These are phyloP conservation scores for Globisporangium emineosum DNA, from an alignment of 352 stramenopile genomes.

Conservation along the genomic window DNA sequence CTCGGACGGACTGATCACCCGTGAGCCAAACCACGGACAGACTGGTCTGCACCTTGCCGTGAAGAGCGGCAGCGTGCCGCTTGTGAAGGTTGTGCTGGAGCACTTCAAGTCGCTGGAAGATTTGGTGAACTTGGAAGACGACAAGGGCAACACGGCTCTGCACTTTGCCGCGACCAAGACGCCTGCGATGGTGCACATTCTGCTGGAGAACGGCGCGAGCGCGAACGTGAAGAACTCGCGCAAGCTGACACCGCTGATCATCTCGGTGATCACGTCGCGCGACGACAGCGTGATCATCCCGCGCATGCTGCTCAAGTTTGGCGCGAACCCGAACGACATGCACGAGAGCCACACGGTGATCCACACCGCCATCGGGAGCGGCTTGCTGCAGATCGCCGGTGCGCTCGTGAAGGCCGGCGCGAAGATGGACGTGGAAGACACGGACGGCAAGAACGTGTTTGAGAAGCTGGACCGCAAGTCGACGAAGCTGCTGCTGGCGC, in stretches of 20 bases:
- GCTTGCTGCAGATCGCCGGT: conserved; percentile 69
- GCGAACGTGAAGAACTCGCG: conserved; percentile 87
- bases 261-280: conserved; percentile 84
- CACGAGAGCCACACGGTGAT: conserved; percentile 86
- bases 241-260: conserved; percentile 84
- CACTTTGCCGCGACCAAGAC: conserved; percentile 88
- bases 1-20: conserved; percentile 55
- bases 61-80: conserved; percentile 78
- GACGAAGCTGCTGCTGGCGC: conserved; percentile 64
- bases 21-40: conserved; percentile 83
- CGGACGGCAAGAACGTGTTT: conserved; percentile 81
- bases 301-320: conserved; percentile 86
- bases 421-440: conserved; percentile 87
- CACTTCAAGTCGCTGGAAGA: conserved; percentile 79
- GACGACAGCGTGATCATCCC: conserved; percentile 82
- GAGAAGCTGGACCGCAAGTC: conserved; percentile 79
- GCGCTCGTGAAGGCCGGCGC: conserved; percentile 76
- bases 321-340: conserved; percentile 87
- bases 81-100: conserved; percentile 82
- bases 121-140: conserved; percentile 81
- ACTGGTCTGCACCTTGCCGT: conserved; percentile 77
- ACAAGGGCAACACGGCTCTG: conserved; percentile 85
- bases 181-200: conserved; percentile 73
- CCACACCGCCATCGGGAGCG: conserved; percentile 72
- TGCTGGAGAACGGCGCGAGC: conserved; percentile 73